Base-by-base conservation (phyloP, 768 basidiomycete species). In the Trametes elegans region DNA sequence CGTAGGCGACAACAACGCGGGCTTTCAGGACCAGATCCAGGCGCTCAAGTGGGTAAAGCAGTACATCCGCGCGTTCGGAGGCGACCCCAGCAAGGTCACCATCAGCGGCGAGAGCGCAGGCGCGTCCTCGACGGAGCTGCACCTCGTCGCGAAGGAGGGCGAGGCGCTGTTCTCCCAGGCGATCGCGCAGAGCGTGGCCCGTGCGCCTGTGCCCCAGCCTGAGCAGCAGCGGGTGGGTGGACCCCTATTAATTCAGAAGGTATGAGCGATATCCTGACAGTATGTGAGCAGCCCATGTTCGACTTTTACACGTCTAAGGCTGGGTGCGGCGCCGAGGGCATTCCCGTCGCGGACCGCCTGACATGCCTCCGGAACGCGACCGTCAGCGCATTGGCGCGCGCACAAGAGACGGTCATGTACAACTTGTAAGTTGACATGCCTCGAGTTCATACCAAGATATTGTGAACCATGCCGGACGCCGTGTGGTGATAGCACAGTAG, bases 51-150 rank as follows among this genome's bases (percentile, higher is more conserved):
- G 75, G 73, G 69, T 77, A 7, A 62, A 74, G 48, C 41, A 66
- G 45, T 58, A 77, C 47, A 74, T 77, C 42, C 35, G 43, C 21
- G 67, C 69, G 1, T 79, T 76, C 40, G 77, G 73, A 2, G 74
- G 77, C 7, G 68, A 77, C 55, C 71, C 72, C 1, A 54, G 36
- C 16, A 62, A 62, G 14, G 72, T 79, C 32, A 79, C 74, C 2
- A 79, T 83, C 64, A 82, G 82, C 53, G 85, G 85, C 0, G 71
- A 87, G 62, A 83, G 83, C 57, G 82, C 81, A 0, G 83, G 82
- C 16, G 82, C 74, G 0, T 67, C 75, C 24, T 81, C 79, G 0
- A 76, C 84, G 3, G 80, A 81, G 62, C 69, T 87, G n/a, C 82
- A 84, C 59, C 71, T 85, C 36, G 71, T 82, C 4, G 79, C 79